Percentiles rank a stretch among this genome's conserved stretches.
Evolutionary conservation across 495 filamentous ascomycete species (phyloP).

Genomic region (Astrocystis sublimbata): DNA sequence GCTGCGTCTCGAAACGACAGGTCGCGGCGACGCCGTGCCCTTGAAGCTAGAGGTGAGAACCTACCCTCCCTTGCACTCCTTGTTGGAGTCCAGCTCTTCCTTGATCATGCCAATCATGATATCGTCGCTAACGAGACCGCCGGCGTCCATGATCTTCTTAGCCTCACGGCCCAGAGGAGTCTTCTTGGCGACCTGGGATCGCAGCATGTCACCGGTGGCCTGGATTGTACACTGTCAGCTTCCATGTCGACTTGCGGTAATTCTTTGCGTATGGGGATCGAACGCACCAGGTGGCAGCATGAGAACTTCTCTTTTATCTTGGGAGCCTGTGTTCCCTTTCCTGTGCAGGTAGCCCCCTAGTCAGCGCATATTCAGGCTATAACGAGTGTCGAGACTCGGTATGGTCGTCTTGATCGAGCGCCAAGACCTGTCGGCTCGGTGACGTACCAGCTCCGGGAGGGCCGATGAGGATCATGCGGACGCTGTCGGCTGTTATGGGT

Average conservation of each 20-base stretch:
- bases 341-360: constrained; percentile 47
- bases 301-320: constrained; percentile 97
- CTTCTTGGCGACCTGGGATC: constrained; percentile 97
- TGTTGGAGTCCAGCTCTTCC: constrained; percentile 89
- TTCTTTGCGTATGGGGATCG: constrained; percentile 23
- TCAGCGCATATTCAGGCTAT: constrained; percentile 32
- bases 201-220: constrained; percentile 99
- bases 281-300: constrained; percentile 89
- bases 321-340: constrained; percentile 98
- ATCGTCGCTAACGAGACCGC: constrained; percentile 95
- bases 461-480: constrained; percentile 97
- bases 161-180: constrained; percentile 91
- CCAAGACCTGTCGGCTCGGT: constrained; percentile 4
- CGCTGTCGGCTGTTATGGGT: constrained; percentile 57
- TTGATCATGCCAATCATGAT: constrained; percentile 99
- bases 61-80: constrained; percentile 95
- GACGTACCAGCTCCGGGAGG: constrained; percentile 92
- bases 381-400: constrained; percentile 3
- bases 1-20: background rate
- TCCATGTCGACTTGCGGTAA: constrained; percentile 10
- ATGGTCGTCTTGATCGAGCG: background rate
- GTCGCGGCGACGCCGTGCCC: background rate
- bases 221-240: constrained; percentile 37
- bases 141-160: constrained; percentile 99
- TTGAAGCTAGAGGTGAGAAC: constrained; percentile 25